A percentile compares a stretch with the other conserved stretches of the same genome.
phyloP scores from a whole-genome alignment of 2,329 filamentous ascomycete genomes.

The Ascochyta fabae region DNA sequence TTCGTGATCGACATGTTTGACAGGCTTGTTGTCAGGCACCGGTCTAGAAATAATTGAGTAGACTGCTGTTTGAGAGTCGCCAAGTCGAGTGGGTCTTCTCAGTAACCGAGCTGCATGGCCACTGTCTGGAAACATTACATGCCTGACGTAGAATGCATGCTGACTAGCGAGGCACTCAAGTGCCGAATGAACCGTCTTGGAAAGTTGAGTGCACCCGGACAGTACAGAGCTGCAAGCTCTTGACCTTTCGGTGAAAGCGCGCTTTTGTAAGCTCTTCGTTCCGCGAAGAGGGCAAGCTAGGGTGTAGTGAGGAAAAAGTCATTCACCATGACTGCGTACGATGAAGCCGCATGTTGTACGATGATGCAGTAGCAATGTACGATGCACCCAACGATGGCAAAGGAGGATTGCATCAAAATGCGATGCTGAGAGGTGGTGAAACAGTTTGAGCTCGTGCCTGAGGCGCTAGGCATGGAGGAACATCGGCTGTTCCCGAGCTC shows the following conservation, averaged over 20 bases:
- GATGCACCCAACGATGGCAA: background rate
- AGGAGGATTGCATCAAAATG: conserved; percentile 7
- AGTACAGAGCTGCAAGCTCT: background rate
- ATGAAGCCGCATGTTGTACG: background rate
- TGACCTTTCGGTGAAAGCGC: background rate
- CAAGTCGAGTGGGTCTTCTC: conserved; percentile 26
- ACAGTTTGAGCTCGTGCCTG: conserved; percentile 14
- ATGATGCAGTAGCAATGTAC: background rate
- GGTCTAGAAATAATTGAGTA: conserved; percentile 20
- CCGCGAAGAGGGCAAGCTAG: background rate
- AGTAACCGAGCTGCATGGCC: conserved; percentile 29
- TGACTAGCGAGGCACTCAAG: conserved; percentile 9
- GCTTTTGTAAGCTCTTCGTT: background rate
- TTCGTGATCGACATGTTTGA: conserved; percentile 18
- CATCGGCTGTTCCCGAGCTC: background rate
- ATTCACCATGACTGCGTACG: background rate
- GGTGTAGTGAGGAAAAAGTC: no score
- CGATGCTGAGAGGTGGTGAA: conserved; percentile 12
- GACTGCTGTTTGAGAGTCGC: conserved; percentile 32
- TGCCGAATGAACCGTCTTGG: conserved; percentile 13
- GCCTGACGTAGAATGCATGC: conserved; percentile 21
- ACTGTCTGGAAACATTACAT: conserved; percentile 37
- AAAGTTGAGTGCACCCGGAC: background rate
- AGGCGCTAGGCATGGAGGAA: conserved; percentile 7
- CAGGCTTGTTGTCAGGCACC: conserved; percentile 22